These are phyloP conservation scores for Santalum album DNA, from an alignment of 164 flowering plant species.

Conservation along the genomic window DNA sequence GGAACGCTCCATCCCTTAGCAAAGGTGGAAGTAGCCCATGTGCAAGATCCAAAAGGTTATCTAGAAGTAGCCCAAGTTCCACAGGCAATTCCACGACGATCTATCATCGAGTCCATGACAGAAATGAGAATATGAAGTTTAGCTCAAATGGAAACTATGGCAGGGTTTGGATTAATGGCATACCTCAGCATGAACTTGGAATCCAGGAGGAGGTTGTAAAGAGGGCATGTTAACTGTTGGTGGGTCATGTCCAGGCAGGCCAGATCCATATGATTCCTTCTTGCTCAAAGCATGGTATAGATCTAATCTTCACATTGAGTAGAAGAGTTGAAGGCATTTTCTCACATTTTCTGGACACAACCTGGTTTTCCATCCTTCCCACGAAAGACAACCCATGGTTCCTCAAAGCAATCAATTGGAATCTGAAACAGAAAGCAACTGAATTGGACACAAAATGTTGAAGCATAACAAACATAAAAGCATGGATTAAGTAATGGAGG, in stretches of 20 bases:
- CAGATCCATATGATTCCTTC: constrained; percentile 98
- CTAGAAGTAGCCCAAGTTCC: constrained; percentile 90
- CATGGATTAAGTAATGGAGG: no score
- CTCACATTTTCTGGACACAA: constrained; percentile 87
- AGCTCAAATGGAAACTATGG: background rate
- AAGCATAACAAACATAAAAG: no score
- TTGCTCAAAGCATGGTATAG: constrained; percentile 85
- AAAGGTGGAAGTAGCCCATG: constrained; percentile 97
- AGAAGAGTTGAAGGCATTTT: constrained; percentile 93
- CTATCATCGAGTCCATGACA: constrained; percentile 25
- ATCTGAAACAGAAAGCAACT: constrained; percentile 36
- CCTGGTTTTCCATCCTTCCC: constrained; percentile 95
- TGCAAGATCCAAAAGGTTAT: constrained; percentile 94
- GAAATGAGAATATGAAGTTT: background rate
- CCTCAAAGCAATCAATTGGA: constrained; percentile 93
- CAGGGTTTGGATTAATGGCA: background rate
- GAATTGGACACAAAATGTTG: background rate
- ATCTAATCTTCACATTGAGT: constrained; percentile 54
- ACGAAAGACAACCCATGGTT: constrained; percentile 91
- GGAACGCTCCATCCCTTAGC: constrained; percentile 99
- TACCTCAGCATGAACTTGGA: constrained; percentile 89
- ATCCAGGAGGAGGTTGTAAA: constrained; percentile 78
- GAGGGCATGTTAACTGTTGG: constrained; percentile 77
- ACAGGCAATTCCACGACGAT: constrained; percentile 93
- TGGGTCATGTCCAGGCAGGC: constrained; percentile 91